Evolutionary conservation across 176 grass and related monocot species (phyloP).

Genomic region (Oryza meyeriana): DNA sequence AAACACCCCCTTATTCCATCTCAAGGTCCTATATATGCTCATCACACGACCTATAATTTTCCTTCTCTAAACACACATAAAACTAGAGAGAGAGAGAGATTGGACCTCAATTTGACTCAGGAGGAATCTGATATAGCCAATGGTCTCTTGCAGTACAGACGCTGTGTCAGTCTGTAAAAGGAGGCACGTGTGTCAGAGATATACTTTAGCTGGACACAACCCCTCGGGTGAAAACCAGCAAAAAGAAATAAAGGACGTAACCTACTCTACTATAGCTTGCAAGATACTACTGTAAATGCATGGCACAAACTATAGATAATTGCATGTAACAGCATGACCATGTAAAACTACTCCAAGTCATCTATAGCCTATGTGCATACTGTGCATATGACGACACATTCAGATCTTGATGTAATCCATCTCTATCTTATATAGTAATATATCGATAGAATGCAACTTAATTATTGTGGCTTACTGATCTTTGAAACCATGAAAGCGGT

Average conservation of each 20-base stretch:
- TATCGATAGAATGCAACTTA: neutral
- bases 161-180: conserved; percentile 96
- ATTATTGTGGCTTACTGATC: neutral
- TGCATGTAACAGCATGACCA: conserved; percentile 9
- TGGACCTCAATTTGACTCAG: conserved; percentile 94
- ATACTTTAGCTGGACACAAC: conserved; percentile 63
- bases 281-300: neutral
- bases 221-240: conserved; percentile 40
- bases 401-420: conserved; percentile 1
- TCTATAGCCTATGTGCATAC: neutral
- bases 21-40: conserved; percentile 23
- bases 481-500: neutral
- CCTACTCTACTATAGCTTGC: neutral
- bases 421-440: neutral
- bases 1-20: too few relatives aligned
- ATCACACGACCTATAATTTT: conserved; percentile 14
- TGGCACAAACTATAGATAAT: conserved; percentile 40
- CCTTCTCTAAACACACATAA: neutral
- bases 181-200: conserved; percentile 65
- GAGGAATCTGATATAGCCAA: conserved; percentile 99
- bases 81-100: conserved; percentile 30
- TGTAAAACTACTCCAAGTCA: neutral
- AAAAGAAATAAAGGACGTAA: conserved; percentile 6
- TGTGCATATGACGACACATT: neutral
- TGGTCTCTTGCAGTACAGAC: conserved; percentile 92